Conservation (phyloP, 805 yeast species). For the Saturnispora zaruensis region DNA sequence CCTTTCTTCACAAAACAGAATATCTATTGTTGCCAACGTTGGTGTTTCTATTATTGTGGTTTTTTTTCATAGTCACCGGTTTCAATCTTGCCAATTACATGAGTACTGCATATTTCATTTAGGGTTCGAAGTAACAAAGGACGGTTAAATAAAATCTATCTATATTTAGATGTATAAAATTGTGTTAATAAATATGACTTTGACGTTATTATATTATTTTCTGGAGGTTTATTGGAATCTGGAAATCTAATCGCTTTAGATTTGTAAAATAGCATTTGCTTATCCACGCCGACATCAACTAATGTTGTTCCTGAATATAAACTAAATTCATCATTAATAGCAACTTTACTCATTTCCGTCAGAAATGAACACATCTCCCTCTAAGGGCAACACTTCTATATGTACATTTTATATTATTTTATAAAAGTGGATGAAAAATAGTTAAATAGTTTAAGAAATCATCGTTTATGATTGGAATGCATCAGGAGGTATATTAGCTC, state of each 20-base stretch:
- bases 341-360: not conserved
- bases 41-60: conserved; percentile 46
- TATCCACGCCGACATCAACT: not conserved
- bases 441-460: not conserved
- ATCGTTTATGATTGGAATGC: conserved; percentile 31
- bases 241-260: conserved; percentile 4
- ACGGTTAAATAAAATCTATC: not conserved
- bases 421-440: not conserved
- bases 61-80: conserved; percentile 51
- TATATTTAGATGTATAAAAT: conserved; percentile 7
- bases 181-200: not conserved
- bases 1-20: conserved; percentile 57
- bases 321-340: not conserved
- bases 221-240: not conserved
- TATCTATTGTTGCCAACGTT: conserved; percentile 57
- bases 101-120: conserved; percentile 33
- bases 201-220: not conserved
- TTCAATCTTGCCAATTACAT: conserved; percentile 65
- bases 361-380: not conserved
- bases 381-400: not conserved
- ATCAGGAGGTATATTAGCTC: conserved; percentile 42
- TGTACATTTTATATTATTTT: not conserved
- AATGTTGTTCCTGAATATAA: not conserved
- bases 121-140: not conserved
- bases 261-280: conserved; percentile 8